Evolutionary conservation across 805 yeast species (phyloP).

Genomic region (Pichia occidentalis): DNA sequence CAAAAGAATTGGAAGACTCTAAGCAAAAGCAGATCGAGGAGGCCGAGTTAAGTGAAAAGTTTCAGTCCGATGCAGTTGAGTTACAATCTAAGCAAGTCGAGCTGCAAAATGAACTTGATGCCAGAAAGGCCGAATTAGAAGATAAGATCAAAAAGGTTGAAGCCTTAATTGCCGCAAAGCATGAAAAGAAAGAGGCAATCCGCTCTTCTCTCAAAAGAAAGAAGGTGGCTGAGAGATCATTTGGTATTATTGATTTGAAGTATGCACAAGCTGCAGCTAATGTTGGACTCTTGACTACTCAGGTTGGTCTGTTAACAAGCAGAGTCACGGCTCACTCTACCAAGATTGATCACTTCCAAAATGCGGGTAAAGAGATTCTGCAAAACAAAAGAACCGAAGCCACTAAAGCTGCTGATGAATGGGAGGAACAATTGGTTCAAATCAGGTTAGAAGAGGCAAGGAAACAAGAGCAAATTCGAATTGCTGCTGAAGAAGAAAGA

Average conservation of each 20-base stretch:
- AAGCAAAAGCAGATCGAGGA: constrained; percentile 29
- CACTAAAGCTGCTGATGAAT: constrained; percentile 32
- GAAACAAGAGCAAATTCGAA: constrained; percentile 39
- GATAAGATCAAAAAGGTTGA: constrained; percentile 29
- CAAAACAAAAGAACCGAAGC: constrained; percentile 36
- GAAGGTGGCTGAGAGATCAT: constrained; percentile 36
- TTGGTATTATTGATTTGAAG: constrained; percentile 29
- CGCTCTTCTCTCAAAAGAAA: constrained; percentile 27
- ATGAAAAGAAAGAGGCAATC: constrained; percentile 31
- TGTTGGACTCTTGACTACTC: constrained; percentile 34
- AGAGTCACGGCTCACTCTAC: constrained; percentile 40
- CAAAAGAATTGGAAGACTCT: constrained; percentile 24
- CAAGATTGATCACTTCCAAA: constrained; percentile 33
- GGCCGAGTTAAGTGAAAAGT: constrained; percentile 27
- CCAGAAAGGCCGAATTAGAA: constrained; percentile 34
- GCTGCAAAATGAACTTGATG: constrained; percentile 31
- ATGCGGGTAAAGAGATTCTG: constrained; percentile 34
- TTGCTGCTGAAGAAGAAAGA: constrained; percentile 35
- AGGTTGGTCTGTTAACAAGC: constrained; percentile 37
- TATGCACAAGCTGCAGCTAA: constrained; percentile 35
- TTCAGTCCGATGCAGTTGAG: constrained; percentile 36
- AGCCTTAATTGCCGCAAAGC: constrained; percentile 37
- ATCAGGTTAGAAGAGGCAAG: constrained; percentile 39
- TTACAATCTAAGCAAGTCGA: constrained; percentile 35
- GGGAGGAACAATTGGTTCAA: constrained; percentile 42